Evolutionary conservation across 225 moss, liverwort and hornwort genomes (phyloP).

Genomic region (Polytrichum formosum): DNA sequence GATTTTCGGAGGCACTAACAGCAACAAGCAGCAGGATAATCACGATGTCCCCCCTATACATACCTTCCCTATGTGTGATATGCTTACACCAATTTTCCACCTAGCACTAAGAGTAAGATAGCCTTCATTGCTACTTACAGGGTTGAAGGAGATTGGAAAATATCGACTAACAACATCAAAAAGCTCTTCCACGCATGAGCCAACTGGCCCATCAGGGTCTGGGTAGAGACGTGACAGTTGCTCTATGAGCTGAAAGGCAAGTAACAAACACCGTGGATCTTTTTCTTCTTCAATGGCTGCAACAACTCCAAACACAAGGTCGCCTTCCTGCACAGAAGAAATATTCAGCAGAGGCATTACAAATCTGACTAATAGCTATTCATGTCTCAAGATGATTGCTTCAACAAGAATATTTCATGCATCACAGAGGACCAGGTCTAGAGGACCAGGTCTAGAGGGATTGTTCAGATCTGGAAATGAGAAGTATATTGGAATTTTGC

Average conservation of each 20-base stretch:
- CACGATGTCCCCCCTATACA: no score
- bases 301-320: slow-evolving; percentile 61
- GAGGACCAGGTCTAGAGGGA: no score
- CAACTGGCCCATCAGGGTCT: slow-evolving; percentile 58
- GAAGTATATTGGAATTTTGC: slow-evolving; percentile 1
- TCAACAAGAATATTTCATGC: neutral
- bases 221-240: slow-evolving; percentile 57
- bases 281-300: slow-evolving; percentile 81
- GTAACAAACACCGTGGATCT: slow-evolving; percentile 70
- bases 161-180: slow-evolving; percentile 76
- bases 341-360: neutral
- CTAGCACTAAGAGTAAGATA: neutral
- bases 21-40: neutral
- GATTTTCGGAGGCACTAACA: neutral
- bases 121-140: slow-evolving; percentile 36
- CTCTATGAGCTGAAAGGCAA: slow-evolving; percentile 66
- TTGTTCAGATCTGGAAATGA: neutral
- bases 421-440: neutral
- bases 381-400: neutral
- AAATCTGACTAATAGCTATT: neutral
- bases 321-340: slow-evolving; percentile 55
- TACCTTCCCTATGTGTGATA: no score
- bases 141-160: slow-evolving; percentile 75
- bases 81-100: neutral
- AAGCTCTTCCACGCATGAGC: slow-evolving; percentile 53